Evolutionary conservation across 2,329 filamentous ascomycete genomes (phyloP).

Genomic region (Phoma herbarum): DNA sequence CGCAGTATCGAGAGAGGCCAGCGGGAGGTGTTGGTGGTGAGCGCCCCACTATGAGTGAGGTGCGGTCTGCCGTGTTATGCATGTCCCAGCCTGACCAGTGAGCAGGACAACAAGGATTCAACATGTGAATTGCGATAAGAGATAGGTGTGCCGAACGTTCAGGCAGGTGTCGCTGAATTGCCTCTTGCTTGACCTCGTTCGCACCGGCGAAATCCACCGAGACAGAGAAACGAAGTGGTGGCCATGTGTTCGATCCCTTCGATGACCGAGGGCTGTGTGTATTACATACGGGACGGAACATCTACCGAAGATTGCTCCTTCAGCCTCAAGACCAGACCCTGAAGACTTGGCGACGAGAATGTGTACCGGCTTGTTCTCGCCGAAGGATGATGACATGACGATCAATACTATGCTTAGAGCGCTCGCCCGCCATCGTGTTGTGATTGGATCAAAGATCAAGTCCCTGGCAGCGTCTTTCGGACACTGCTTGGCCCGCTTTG

Average conservation of each 20-base stretch:
- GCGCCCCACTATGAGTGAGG: constrained; percentile 30
- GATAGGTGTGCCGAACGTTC: not conserved
- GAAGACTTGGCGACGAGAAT: constrained; percentile 19
- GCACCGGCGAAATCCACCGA: not conserved
- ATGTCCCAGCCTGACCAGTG: constrained; percentile 20
- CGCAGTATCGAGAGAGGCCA: constrained; percentile 4
- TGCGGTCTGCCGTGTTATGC: constrained; percentile 29
- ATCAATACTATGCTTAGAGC: constrained; percentile 16
- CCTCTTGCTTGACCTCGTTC: not conserved
- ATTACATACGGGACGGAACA: constrained; percentile 1
- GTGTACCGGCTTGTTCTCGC: constrained; percentile 20
- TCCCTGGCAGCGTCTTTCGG: constrained; percentile 12
- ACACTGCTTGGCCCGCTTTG: constrained; percentile 17
- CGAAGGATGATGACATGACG: constrained; percentile 13
- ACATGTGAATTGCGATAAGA: constrained; percentile 34
- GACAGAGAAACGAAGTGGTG: not conserved
- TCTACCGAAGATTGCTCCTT: constrained; percentile 18
- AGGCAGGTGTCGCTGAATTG: not conserved
- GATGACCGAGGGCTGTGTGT: not conserved
- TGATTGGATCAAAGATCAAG: constrained; percentile 10
- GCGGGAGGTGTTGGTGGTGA: constrained; percentile 30
- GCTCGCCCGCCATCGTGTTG: not conserved
- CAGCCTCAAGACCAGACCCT: constrained; percentile 20
- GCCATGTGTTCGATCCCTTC: not conserved
- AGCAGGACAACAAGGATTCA: constrained; percentile 9